Evolutionary conservation across 306 rosid species (phyloP), one percentile per base, ranked within the genome.

Genomic region (Prunus mume): DNA sequence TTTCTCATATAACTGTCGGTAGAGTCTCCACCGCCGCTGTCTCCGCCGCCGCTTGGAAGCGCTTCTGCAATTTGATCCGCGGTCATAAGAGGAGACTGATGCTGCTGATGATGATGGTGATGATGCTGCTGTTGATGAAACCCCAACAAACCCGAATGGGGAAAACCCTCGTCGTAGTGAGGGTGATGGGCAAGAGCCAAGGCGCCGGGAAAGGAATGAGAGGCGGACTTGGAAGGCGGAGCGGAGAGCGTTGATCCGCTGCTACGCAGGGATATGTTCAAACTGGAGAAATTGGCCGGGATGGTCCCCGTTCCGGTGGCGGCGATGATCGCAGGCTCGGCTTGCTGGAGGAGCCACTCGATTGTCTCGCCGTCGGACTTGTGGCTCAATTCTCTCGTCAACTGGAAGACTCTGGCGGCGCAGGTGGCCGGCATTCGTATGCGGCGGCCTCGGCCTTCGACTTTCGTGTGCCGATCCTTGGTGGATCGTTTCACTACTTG

Each of bases 371-470:
- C 98, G 78, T 93, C 98, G 10, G 98, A 93, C 77, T 93, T 93
- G 68, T 93, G 93, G 0, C 97, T 88, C 81, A 93, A 79, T 86
- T 93, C 98, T 68, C 98, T 74, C 0, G 98, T 93, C 81, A 93
- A 73, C 19, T 93, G 98, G 69, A 93, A 93, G 70, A 93, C 98
- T 73, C 98, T 87, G 3, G 98, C 97, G 0, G 98, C 98, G 46
- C 98, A 93, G 0, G 98, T 85, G 1, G 97, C 98, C 0, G 98
- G 98, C 98, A 93, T 93, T 78, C 98, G 90, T 76, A 93, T 93
- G 46, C 98, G 85, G 3, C 98, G 85, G 10, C 98, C 98, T 2
- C 98, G 91, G 0, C 98, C 98, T 13, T 93, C 98, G 0, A 93
- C 98, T 41, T 93, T 93, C 1, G 97, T 93, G 79, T 93, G 98